Evolutionary conservation across 1,284 basidiomycete genomes (phyloP), one percentile per base, ranked within the genome.

Genomic region (Trichosporon sp.): DNA sequence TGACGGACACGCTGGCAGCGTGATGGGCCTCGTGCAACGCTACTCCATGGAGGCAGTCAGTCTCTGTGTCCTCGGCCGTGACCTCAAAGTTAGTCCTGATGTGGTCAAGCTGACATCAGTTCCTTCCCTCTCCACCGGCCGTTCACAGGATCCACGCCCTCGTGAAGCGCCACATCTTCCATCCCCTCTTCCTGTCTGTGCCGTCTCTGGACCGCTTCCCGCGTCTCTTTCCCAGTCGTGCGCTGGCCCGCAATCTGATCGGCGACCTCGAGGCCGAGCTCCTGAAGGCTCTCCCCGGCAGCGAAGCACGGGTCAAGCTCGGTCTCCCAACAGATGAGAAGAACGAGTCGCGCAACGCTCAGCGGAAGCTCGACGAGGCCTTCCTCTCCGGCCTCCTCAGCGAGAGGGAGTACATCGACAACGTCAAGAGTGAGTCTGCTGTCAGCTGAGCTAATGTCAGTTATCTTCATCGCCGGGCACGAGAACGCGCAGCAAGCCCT

Each of bases 401-500:
- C 7, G 16, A 21, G 19, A 26, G 67, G 12, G 54, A 68, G 67
- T 68, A 68, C 56, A 68, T 68, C 5, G 67, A 68, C 54, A 68
- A 68, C 12, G 19, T 68, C 19, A 68, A 68, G 54, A 68, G 67
- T 68, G 54, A 68, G 56, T 7, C 10, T 16, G 8, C 6, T 4
- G n/a, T n/a, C 16, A 1, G 12, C 12, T 7, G 16, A 35, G 19
- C 67, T 68, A 31, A 59, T 37, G 8, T 0, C 35, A 68, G 67
- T 68, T n/a, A 35, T 68, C 67, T 68, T 59, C 67, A 68, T 68
- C 21, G 67, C 67, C 35, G 67, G 67, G 0, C 67, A 68, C 19
- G 67, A 68, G 46, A 68, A 68, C 37, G 67, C 40, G 4, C 67
- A 68, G 35, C 67, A 68, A n/a, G 67, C 67, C 1, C 54, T 68